Evolutionary conservation across 192 early-diverging fungal genomes (phyloP), one percentile per base, ranked within the genome.

Genomic region (Mycoemilia scoparia): DNA sequence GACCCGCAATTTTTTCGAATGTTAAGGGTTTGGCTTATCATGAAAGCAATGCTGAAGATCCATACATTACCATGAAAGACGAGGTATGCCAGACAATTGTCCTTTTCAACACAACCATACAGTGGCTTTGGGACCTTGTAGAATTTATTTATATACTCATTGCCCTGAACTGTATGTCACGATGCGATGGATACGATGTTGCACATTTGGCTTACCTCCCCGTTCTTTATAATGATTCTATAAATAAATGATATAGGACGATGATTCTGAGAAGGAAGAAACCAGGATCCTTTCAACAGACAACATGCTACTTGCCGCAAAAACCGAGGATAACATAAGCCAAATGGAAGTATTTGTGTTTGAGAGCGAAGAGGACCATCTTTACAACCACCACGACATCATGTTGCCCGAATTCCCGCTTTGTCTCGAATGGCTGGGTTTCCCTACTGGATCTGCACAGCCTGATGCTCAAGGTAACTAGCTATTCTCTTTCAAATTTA

Each of bases 341-440:
- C 86, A 90, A 58, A 52, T 99, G 30, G 95, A 99, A 61, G 60
- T 96, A 7, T 88, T 88, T 30, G 55, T 96, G 3, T 93, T 84
- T 45, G 91, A 92, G 60, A 57, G 60, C 25, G 63, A 62, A 11
- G 46, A 71, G 24, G 79, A 76, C 43, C 89, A 93, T 53, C 52
- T 96, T 33, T 99, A 92, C 57, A 85, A 93, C 12, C 90, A 96
- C 52, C 88, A 99, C 60, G 96, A 99, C 38, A 82, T 96, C 36
- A 84, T 96, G 87, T 60, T 99, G 11, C 87, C 96, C 22, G 70
- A 82, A 21, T 93, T 96, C 51, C 92, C 96, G 27, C 68, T 99
- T 13, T 84, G 82, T 36, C 38, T 96, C 46, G 92, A 96, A 57
- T 96, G 88, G 88, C 42, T 99, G 21, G 87, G 93, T 53, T 93